A percentile compares a stretch with the other conserved stretches of the same genome.
Evolutionary conservation across 1,284 basidiomycete genomes (phyloP).

Genomic region (Fomes fomentarius): DNA sequence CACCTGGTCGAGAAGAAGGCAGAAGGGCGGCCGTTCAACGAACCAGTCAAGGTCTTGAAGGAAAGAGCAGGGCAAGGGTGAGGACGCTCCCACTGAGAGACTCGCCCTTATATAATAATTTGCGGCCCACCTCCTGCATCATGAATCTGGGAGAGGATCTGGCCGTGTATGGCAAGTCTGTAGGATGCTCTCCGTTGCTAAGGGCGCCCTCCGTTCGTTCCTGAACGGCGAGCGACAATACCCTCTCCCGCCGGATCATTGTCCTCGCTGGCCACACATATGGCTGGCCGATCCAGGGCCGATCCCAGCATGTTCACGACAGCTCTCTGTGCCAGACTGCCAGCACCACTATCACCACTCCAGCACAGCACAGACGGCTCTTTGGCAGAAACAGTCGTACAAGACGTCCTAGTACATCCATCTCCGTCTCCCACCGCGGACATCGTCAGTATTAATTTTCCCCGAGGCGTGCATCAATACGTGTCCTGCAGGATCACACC

Average conservation of each 20-base stretch:
- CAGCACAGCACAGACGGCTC: no score
- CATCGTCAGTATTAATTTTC: no score
- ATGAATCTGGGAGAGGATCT: neutral
- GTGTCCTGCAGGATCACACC: slow-evolving; percentile 4
- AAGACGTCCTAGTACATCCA: no score
- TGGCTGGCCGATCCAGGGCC: neutral
- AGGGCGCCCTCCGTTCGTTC: slow-evolving; percentile 13
- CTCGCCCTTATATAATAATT: slow-evolving; percentile 19
- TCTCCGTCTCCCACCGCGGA: no score
- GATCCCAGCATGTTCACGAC: no score
- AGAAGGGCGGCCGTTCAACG: slow-evolving; percentile 51
- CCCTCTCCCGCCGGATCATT: slow-evolving; percentile 16
- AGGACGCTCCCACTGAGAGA: neutral
- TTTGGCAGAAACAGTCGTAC: no score
- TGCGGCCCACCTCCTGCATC: no score
- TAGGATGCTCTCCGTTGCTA: slow-evolving; percentile 18
- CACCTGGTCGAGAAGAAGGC: slow-evolving; percentile 51
- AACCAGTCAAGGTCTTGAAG: slow-evolving; percentile 38
- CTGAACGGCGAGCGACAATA: no score
- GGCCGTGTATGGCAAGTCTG: slow-evolving; percentile 6
- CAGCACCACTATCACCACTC: no score
- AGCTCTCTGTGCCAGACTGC: no score
- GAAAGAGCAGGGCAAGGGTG: slow-evolving; percentile 32
- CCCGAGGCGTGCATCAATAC: neutral
- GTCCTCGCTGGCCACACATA: no score